phyloP scores from a whole-genome alignment of 1,284 basidiomycete species.

The Sporisorium reilianum region DNA sequence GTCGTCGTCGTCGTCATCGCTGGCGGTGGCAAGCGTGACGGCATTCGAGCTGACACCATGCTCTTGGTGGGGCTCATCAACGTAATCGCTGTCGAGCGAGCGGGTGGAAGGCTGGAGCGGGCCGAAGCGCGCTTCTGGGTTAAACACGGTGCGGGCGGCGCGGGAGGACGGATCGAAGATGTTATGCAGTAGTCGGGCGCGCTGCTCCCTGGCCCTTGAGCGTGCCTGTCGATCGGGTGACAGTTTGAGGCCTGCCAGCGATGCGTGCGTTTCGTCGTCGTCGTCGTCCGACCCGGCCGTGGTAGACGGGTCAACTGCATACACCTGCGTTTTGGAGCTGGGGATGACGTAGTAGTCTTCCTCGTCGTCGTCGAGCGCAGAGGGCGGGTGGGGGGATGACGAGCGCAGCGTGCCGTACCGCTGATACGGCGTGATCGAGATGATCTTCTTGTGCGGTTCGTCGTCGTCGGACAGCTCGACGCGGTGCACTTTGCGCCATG shows the following conservation, averaged over 20 bases:
- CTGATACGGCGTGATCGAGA: constrained; percentile 48
- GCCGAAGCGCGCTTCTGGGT: constrained; percentile 32
- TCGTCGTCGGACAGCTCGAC: constrained; percentile 45
- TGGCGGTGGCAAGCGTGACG: background rate
- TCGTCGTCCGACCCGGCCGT: constrained; percentile 8
- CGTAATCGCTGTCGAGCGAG: background rate
- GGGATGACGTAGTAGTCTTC: constrained; percentile 15
- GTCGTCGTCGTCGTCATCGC: constrained; percentile 39
- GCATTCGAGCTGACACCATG: background rate
- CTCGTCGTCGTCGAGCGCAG: constrained; percentile 18
- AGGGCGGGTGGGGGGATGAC: background rate
- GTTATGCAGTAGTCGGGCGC: constrained; percentile 11
- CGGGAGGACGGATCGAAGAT: constrained; percentile 25
- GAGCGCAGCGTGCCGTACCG: constrained; percentile 29
- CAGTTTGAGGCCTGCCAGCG: constrained; percentile 33
- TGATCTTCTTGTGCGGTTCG: constrained; percentile 14
- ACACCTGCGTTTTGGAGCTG: background rate
- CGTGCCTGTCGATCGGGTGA: constrained; percentile 27
- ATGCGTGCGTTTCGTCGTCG: constrained; percentile 1
- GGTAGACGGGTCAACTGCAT: constrained; percentile 16
- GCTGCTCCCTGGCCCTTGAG: background rate
- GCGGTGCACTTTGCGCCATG: constrained; percentile 20
- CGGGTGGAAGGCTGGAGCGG: constrained; percentile 12
- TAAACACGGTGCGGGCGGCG: constrained; percentile 2
- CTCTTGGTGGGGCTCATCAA: background rate